These are phyloP conservation scores for Zangia roseola DNA, from an alignment of 768 basidiomycete genomes.

Conservation along the genomic window DNA sequence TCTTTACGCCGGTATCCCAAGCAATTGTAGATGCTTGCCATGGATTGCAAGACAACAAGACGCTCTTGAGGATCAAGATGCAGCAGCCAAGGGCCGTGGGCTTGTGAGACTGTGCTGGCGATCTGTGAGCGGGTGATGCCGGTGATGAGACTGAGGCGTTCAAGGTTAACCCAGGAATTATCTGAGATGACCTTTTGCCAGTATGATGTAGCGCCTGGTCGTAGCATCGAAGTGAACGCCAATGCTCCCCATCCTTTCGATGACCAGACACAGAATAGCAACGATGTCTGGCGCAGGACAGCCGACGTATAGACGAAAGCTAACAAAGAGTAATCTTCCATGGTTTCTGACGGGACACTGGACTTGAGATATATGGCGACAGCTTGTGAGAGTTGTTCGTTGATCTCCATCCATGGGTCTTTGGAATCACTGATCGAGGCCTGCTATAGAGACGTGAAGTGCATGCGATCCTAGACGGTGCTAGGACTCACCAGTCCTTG, in stretches of 20 bases:
- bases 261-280: constrained; percentile 79
- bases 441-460: constrained; percentile 42
- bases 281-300: constrained; percentile 68
- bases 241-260: constrained; percentile 86
- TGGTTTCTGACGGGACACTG: constrained; percentile 48
- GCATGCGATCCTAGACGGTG: background rate
- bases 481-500: constrained; percentile 60
- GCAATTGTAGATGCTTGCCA: constrained; percentile 74
- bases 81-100: constrained; percentile 86
- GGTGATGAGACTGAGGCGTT: constrained; percentile 66
- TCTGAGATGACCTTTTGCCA: constrained; percentile 58
- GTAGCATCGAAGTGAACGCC: constrained; percentile 73
- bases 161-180: constrained; percentile 50
- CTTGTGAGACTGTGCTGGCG: constrained; percentile 59
- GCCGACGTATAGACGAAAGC: constrained; percentile 65
- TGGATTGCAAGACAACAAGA: constrained; percentile 63
- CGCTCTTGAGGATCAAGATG: constrained; percentile 78
- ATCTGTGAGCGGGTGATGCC: constrained; percentile 71
- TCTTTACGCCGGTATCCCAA: constrained; percentile 89
- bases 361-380: constrained; percentile 58
- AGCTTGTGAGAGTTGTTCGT: constrained; percentile 71
- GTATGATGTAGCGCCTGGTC: constrained; percentile 56
- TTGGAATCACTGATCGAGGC: constrained; percentile 48
- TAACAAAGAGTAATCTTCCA: constrained; percentile 59
- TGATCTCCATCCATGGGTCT: constrained; percentile 76